A percentile compares a stretch with the other conserved stretches of the same genome.
Evolutionary conservation across 2,329 filamentous ascomycete species (phyloP).

Genomic region (Pestalotiopsis fici): DNA sequence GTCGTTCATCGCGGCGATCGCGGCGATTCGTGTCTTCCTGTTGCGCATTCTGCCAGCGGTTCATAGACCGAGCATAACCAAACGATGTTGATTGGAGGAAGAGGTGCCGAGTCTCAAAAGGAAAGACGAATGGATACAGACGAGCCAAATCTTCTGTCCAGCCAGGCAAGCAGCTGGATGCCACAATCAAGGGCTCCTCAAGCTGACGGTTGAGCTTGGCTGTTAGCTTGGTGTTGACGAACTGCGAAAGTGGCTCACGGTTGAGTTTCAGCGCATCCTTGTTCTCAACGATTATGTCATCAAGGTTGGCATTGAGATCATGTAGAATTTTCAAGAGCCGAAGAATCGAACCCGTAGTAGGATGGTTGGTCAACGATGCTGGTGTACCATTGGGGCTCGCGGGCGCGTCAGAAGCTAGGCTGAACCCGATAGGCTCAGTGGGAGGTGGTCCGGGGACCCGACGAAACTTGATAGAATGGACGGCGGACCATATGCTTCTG

Average conservation of each 20-base stretch:
- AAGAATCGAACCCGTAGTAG: slow-evolving; percentile 83
- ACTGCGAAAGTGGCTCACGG: slow-evolving; percentile 84
- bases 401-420: slow-evolving; percentile 47
- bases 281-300: slow-evolving; percentile 83
- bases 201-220: slow-evolving; percentile 96
- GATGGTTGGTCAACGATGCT: slow-evolving; percentile 78
- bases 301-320: slow-evolving; percentile 87
- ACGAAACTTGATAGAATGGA: slow-evolving; percentile 91
- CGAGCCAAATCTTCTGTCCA: slow-evolving; percentile 96
- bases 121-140: slow-evolving; percentile 94
- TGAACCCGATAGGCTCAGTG: slow-evolving; percentile 67
- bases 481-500: slow-evolving; percentile 84
- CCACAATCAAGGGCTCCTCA: slow-evolving; percentile 94
- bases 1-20: slow-evolving; percentile 85
- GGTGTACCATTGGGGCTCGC: slow-evolving; percentile 64
- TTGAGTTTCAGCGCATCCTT: slow-evolving; percentile 71
- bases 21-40: slow-evolving; percentile 77
- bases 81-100: slow-evolving; percentile 98
- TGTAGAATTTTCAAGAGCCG: slow-evolving; percentile 88
- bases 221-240: slow-evolving; percentile 97
- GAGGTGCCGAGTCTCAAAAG: slow-evolving; percentile 94
- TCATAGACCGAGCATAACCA: slow-evolving; percentile 96
- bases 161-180: slow-evolving; percentile 90
- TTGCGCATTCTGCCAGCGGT: slow-evolving; percentile 92
- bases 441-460: slow-evolving; percentile 82